Base-by-base conservation (phyloP, 148 eudicot genomes). In the Amaranthus hypochondriacus region DNA sequence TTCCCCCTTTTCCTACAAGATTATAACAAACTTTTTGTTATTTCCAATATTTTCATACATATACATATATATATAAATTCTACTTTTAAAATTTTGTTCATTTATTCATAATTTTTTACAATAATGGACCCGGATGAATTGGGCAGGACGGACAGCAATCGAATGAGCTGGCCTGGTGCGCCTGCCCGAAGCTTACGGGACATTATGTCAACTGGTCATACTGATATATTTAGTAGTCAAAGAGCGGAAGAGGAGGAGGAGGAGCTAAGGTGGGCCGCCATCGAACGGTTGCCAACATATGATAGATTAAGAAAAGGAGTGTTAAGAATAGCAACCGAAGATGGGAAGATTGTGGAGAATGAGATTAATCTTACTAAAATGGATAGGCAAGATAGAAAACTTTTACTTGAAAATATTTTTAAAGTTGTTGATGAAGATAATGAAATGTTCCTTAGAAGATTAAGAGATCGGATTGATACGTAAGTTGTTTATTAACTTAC, bases 261-360 rank as follows among this genome's bases (percentile, higher is more conserved):
- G 76, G 92, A 87, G 80, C 83, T 88, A 0, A 66, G 79, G 54
- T 88, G 89, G 92, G 95, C 92, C 2, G 95, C 92, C 15, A 85
- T 90, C 12, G 93, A 90, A 81, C 69, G 91, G 74, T 69, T 86
- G 43, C 89, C 90, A 2, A 86, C 90, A 10, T 85, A 72, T 42
- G 87, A 90, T 3, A 73, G 92, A 75, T 49, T 89, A 43, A 78
- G 94, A 11, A 89, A 83, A 72, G 89, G 88, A 12, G 79, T 89
- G 68, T 18, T 86, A n/a, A 81, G 56, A 11, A 81, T 78, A 69
- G 85, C 82, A 5, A 63, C 77, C 15, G 84, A 82, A 58, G 70
- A 82, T 75, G 92, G 88, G 11, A 74, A 71, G 48, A 69, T 84
- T 56, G 75, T 84, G 5, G 49, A 61, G 54, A 81, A 57, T 67